Evolutionary conservation across 192 early-diverging fungal species (phyloP).

Genomic region (Dissophora ornata): DNA sequence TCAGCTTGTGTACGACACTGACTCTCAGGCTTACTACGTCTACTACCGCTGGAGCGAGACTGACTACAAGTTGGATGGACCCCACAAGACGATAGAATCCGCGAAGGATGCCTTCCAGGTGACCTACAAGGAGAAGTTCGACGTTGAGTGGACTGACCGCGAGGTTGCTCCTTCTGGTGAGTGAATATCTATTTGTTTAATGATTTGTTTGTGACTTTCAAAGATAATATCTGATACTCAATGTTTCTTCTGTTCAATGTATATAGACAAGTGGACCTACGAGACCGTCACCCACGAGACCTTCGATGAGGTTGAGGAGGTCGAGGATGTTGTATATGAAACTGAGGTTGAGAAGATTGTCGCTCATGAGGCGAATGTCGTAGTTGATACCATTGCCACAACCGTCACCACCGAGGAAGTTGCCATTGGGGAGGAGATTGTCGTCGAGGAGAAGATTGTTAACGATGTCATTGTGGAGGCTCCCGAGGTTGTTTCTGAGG

Average conservation of each 20-base stretch:
- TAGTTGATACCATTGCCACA: too few relatives aligned
- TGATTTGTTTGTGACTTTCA: too few relatives aligned
- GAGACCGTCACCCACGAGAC: conserved; percentile 25
- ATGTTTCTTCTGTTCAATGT: not conserved
- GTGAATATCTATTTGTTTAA: not conserved
- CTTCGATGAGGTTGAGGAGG: conserved; percentile 18
- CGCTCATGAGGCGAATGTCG: conserved; percentile 2
- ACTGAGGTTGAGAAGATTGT: conserved; percentile 8
- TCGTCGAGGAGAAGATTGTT: too few relatives aligned
- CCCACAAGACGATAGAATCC: conserved; percentile 23
- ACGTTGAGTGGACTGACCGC: conserved; percentile 14
- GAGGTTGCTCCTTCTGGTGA: too few relatives aligned
- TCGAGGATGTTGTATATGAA: conserved; percentile 21
- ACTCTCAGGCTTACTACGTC: too few relatives aligned
- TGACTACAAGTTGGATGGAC: conserved; percentile 29
- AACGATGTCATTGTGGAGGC: too few relatives aligned
- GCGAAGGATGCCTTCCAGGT: too few relatives aligned
- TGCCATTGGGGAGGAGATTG: too few relatives aligned
- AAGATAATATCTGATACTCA: too few relatives aligned
- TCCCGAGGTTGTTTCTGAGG: not conserved
- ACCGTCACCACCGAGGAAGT: too few relatives aligned
- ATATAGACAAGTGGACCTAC: too few relatives aligned
- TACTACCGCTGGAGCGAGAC: conserved; percentile 31
- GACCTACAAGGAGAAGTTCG: conserved; percentile 28
- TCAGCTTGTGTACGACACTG: too few relatives aligned